phyloP scores from a whole-genome alignment of 768 basidiomycete species.

The Mycena floridula region DNA sequence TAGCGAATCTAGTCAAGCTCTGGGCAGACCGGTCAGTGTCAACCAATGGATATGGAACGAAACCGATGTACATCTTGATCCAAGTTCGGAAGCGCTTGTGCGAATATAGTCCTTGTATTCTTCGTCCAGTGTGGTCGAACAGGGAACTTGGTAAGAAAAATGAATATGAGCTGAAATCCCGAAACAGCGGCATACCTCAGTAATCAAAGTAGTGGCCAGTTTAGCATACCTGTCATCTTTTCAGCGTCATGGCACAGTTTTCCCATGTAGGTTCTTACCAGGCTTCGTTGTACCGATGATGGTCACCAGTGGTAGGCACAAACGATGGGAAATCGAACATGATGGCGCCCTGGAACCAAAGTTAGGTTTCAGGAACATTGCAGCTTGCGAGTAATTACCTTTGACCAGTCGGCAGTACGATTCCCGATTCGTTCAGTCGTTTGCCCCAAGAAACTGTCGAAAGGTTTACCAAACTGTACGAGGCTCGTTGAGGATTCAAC shows the following conservation, averaged over 20 bases:
- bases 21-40: conserved; percentile 6
- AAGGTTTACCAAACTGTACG: conserved; percentile 26
- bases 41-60: neutral
- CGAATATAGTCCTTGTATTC: conserved; percentile 24
- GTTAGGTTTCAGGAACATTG: neutral
- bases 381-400: conserved; percentile 16
- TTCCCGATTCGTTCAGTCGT: conserved; percentile 25
- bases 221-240: conserved; percentile 11
- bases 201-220: conserved; percentile 20
- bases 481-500: too few relatives aligned
- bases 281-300: conserved; percentile 26
- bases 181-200: conserved; percentile 19
- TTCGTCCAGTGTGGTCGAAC: conserved; percentile 32
- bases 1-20: conserved; percentile 24
- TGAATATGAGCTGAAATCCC: neutral
- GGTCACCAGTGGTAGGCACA: conserved; percentile 25
- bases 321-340: conserved; percentile 34
- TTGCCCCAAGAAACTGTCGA: conserved; percentile 30
- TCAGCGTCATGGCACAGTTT: too few relatives aligned
- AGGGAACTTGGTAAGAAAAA: conserved; percentile 21
- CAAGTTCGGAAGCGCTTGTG: conserved; percentile 23
- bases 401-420: conserved; percentile 28
- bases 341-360: conserved; percentile 24
- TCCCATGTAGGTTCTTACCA: conserved; percentile 12
- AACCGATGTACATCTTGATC: conserved; percentile 22